Evolutionary conservation across 2,329 filamentous ascomycete species (phyloP), one percentile per base, ranked within the genome.

Genomic region (Exophiala alcalophila): DNA sequence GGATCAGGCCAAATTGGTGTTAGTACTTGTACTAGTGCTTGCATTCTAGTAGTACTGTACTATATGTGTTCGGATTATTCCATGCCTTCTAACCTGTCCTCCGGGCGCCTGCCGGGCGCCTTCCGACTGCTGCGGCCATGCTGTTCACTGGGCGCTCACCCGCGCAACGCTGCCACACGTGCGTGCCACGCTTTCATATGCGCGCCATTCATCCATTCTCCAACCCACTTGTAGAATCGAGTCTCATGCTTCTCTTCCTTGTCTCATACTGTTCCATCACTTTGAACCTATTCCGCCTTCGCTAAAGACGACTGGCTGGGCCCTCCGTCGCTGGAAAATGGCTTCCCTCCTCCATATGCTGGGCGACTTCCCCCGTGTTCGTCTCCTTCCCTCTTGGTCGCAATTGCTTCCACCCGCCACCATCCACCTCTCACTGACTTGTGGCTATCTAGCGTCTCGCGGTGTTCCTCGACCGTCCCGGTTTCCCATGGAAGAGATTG

Each of bases 401-500:
- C 24, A 19, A 9, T 44, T 42, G 15, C 26, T 25, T 19, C 18
- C 48, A 25, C 21, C 18, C 40, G 11, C 31, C 19, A 18, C 23
- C 46, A 12, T 19, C 18, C 16, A 11, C 15, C 29, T 14, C 19
- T 26, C 8, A 33, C 40, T 47, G 23, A 47, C 30, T 14, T 2
- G 33, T 32, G 20, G 25, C 8, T 25, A 12, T 27, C 27, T 30
- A 80, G 74, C 72, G 78, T 72, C 81, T 97, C 57, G 87, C 88
- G 62, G 80, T 80, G 66, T 82, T 85, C 67, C 83, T 97, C 59
- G 92, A 98, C 73, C 81, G 86, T 61, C 90, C 91, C 45, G 74
- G 86, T 61, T 95, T 97, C 72, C 91, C 92, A 41, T 98, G 92
- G 92, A 98, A 96, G 80, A 85, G 81, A 65, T 81, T 98, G 59